Evolutionary conservation across 257 asterid genomes (phyloP).

Genomic region (Fraxinus anomala): DNA sequence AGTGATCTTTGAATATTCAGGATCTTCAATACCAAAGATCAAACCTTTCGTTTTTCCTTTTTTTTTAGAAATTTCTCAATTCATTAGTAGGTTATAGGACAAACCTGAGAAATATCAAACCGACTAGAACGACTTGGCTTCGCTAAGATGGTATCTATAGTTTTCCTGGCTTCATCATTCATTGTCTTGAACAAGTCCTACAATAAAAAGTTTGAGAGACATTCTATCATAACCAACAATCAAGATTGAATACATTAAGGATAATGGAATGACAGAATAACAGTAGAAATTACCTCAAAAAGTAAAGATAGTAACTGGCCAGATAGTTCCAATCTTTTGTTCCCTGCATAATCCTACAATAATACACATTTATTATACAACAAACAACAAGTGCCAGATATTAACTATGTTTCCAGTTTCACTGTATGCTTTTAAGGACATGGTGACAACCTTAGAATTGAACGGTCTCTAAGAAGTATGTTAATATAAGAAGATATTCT

Average conservation of each 20-base stretch:
- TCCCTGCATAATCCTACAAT: slow-evolving; percentile 86
- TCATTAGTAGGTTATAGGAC: slow-evolving; percentile 16
- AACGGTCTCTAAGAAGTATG: slow-evolving; percentile 11
- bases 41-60: slow-evolving; percentile 6
- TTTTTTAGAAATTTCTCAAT: slow-evolving; percentile 5
- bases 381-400: slow-evolving; percentile 17
- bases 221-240: slow-evolving; percentile 4
- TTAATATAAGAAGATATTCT: background rate
- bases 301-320: slow-evolving; percentile 85
- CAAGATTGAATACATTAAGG: slow-evolving; percentile 7
- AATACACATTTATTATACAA: slow-evolving; percentile 16
- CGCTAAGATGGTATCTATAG: slow-evolving; percentile 40
- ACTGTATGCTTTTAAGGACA: slow-evolving; percentile 14
- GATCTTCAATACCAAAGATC: background rate
- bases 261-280: slow-evolving; percentile 11
- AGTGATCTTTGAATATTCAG: background rate
- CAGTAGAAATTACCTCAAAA: slow-evolving; percentile 68
- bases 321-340: slow-evolving; percentile 91
- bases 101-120: slow-evolving; percentile 72
- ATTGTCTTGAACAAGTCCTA: slow-evolving; percentile 89
- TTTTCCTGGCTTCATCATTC: slow-evolving; percentile 62
- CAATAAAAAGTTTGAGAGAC: slow-evolving; percentile 27
- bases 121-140: slow-evolving; percentile 50
- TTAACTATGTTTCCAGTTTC: slow-evolving; percentile 9
- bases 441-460: slow-evolving; percentile 1